phyloP scores from a whole-genome alignment of 192 early-diverging fungal species.

The Coemansia sp. region DNA sequence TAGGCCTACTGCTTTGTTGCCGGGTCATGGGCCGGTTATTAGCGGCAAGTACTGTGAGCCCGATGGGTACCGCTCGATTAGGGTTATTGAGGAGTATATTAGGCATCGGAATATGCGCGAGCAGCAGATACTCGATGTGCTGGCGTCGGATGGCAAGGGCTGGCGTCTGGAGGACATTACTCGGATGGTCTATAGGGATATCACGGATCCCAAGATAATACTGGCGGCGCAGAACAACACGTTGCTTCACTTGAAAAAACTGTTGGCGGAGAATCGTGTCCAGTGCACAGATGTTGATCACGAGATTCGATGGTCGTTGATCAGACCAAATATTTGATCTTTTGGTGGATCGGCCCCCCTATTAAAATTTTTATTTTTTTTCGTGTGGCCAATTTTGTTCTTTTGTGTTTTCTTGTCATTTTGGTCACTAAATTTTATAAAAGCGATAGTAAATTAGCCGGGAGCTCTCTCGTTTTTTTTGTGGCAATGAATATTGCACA shows the following conservation, averaged over 20 bases:
- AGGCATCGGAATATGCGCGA: conserved; percentile 75
- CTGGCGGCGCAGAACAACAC: conserved; percentile 38
- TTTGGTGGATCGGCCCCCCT: background rate
- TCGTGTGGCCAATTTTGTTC: too few species aligned
- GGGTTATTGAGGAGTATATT: conserved; percentile 73
- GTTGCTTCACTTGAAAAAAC: conserved; percentile 34
- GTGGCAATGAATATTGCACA: conserved; percentile 76
- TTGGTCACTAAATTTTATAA: too few species aligned
- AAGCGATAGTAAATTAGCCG: too few species aligned
- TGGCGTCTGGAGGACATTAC: conserved; percentile 37
- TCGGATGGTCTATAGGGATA: conserved; percentile 24
- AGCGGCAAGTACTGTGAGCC: conserved; percentile 18
- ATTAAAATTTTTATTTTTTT: conserved; percentile 13
- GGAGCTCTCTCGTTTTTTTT: background rate
- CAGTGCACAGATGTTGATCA: background rate
- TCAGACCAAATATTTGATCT: conserved; percentile 17
- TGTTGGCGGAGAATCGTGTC: conserved; percentile 16
- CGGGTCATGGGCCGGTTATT: conserved; percentile 80
- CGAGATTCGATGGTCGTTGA: conserved; percentile 17
- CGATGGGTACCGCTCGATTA: conserved; percentile 48
- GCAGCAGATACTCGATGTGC: conserved; percentile 61
- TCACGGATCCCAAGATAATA: conserved; percentile 32
- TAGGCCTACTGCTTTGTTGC: conserved; percentile 55
- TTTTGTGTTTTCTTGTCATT: conserved; percentile 3
- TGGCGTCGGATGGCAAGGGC: conserved; percentile 22